phyloP scores from a whole-genome alignment of 495 filamentous ascomycete species.

The Penicilliopsis zonata region DNA sequence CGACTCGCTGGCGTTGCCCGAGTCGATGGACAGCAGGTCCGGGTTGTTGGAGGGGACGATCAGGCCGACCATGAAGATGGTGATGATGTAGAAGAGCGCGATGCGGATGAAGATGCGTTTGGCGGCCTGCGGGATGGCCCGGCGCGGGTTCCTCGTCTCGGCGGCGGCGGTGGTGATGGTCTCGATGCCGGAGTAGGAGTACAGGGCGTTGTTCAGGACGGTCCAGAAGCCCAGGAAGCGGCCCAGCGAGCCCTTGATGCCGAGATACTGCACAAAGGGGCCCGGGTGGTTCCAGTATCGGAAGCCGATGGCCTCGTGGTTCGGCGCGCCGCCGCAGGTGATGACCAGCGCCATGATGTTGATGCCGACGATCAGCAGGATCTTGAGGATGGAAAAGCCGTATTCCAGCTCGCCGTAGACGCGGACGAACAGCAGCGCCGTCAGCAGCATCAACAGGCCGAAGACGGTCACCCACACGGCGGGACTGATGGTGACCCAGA shows the following conservation, averaged over 20 bases:
- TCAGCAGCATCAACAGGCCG: conserved; percentile 27
- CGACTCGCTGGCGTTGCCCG: conserved; percentile 27
- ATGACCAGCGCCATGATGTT: conserved; percentile 38
- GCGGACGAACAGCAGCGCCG: conserved; percentile 26
- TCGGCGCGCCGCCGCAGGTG: conserved; percentile 20
- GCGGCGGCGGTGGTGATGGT: conserved; percentile 40
- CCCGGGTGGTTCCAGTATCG: conserved; percentile 42
- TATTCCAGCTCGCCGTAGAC: conserved; percentile 39
- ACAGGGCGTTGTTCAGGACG: conserved; percentile 47
- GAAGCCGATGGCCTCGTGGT: conserved; percentile 18
- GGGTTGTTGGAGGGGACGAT: conserved; percentile 35
- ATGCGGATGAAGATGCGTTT: conserved; percentile 32
- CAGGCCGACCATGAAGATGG: conserved; percentile 34
- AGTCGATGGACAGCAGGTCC: conserved; percentile 38
- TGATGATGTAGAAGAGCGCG: conserved; percentile 30
- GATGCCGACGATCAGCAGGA: conserved; percentile 33
- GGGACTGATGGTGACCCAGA: conserved; percentile 25
- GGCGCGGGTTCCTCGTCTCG: conserved; percentile 30
- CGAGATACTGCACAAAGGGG: conserved; percentile 36
- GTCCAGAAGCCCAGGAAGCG: conserved; percentile 47
- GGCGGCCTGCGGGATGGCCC: conserved; percentile 33
- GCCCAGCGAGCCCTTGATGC: conserved; percentile 18
- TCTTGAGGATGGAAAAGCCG: conserved; percentile 29
- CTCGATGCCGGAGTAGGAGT: conserved; percentile 45
- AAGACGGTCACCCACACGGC: conserved; percentile 36